Evolutionary conservation across 495 filamentous ascomycete species (phyloP), one percentile per base, ranked within the genome.

Genomic region (Staphylotrichum longicolle): DNA sequence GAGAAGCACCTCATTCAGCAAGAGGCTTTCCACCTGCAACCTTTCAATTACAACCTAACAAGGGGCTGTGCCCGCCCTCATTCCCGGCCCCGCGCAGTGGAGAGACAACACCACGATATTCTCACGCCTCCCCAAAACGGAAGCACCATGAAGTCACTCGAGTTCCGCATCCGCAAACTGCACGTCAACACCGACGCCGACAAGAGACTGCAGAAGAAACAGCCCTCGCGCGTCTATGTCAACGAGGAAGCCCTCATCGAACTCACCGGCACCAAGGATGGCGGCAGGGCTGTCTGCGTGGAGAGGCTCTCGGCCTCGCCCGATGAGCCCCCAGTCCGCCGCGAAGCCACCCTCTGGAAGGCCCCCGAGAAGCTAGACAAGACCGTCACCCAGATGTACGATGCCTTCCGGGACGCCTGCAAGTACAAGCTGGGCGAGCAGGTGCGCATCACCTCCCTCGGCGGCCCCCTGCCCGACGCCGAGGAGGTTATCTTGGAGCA

Each of bases 271-370:
- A 56, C 63, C 58, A 75, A 91, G 32, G 78, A 81, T 49, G 75
- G 82, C 35, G 89, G 86, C 41, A 82, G 87, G 63, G 62, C 79
- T 1, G 85, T 87, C 62, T 77, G 61, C 12, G 52, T 91, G 39
- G 79, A 77, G 63, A 81, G 70, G 51, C 63, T 74, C 4, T 73
- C 65, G 10, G 47, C 57, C 20, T 34, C 49, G 5, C 30, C 51
- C 5, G 63, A 65, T 9, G 68, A 63, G 20, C 57, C 57, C 3
- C 47, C 51, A 0, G 48, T 63, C 5, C 51, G 68, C 7, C 83
- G 81, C 53, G 81, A 83, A 50, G 88, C 85, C 6, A 82, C 88
- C 58, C 83, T 85, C 12, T 90, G 87, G 85, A 78, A 80, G 47
- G 83, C 86, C 20, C 63, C 79, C 4, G 85, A 89, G 61, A 85